phyloP scores from a whole-genome alignment of 1,139 yeast genomes.

The Suhomyces bolitotheri region DNA sequence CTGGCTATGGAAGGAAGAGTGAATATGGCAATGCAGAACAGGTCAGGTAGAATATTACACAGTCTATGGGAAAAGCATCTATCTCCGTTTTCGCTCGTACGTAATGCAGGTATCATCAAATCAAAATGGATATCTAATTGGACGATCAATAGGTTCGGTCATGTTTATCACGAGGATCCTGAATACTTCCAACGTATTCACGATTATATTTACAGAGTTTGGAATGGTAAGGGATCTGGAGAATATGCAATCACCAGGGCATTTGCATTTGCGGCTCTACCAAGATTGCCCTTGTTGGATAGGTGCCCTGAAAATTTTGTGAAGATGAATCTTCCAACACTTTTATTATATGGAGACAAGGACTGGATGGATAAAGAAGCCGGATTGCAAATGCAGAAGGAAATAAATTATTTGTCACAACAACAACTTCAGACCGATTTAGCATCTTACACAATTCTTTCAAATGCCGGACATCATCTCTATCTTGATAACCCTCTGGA shows the following conservation, averaged over 20 bases:
- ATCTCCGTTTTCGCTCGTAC: constrained; percentile 39
- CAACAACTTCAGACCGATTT: constrained; percentile 17
- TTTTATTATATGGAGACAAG: constrained; percentile 48
- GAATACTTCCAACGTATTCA: constrained; percentile 36
- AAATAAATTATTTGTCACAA: constrained; percentile 35
- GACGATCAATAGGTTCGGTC: constrained; percentile 45
- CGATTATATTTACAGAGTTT: constrained; percentile 43
- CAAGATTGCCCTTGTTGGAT: constrained; percentile 44
- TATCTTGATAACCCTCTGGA: constrained; percentile 62
- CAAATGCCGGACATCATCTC: constrained; percentile 60
- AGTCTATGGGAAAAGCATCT: constrained; percentile 37
- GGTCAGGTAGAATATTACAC: constrained; percentile 25
- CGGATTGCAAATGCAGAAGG: constrained; percentile 40
- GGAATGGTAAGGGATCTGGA: constrained; percentile 47
- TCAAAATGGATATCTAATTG: constrained; percentile 41
- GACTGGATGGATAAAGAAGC: constrained; percentile 53
- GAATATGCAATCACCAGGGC: constrained; percentile 47
- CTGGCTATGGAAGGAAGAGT: constrained; percentile 9
- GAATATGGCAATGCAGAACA: constrained; percentile 15
- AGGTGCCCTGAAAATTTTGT: constrained; percentile 41
- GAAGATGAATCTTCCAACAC: constrained; percentile 40
- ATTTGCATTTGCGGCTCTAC: constrained; percentile 40
- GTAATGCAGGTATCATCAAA: constrained; percentile 37
- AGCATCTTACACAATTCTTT: constrained; percentile 33
- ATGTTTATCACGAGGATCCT: constrained; percentile 32